phyloP scores from a whole-genome alignment of 306 rosid genomes.

The Pyrus pyrifolia region DNA sequence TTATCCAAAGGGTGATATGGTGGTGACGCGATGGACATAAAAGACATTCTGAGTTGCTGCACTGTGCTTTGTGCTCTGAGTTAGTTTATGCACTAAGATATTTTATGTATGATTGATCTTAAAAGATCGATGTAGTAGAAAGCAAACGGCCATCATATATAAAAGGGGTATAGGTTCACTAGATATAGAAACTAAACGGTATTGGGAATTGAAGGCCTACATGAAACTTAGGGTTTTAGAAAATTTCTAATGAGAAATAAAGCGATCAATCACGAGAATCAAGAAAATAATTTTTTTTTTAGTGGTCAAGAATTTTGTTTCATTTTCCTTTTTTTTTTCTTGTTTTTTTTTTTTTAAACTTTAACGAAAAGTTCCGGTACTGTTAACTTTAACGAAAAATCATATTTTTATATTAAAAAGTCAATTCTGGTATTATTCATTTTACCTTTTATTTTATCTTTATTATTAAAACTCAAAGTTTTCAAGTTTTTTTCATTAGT shows the following conservation, averaged over 20 bases:
- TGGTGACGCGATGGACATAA: background rate
- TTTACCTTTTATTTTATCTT: too few species aligned
- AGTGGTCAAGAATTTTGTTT: background rate
- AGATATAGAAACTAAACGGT: slow-evolving; percentile 11
- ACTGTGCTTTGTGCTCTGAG: background rate
- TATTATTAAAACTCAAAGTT: too few species aligned
- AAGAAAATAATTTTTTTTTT: slow-evolving; percentile 2
- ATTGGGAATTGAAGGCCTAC: slow-evolving; percentile 25
- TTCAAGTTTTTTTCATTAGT: too few species aligned
- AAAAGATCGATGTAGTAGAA: slow-evolving; percentile 6
- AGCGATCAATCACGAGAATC: slow-evolving; percentile 11
- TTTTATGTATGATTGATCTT: too few species aligned
- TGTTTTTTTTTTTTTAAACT: too few species aligned
- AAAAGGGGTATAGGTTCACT: slow-evolving; percentile 1
- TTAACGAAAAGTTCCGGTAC: too few species aligned
- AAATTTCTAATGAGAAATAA: background rate
- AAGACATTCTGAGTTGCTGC: slow-evolving; percentile 16
- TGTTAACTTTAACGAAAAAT: too few species aligned
- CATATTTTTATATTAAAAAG: too few species aligned
- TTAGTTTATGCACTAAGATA: background rate
- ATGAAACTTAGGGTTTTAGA: slow-evolving; percentile 24
- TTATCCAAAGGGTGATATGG: background rate
- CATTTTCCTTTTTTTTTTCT: too few species aligned
- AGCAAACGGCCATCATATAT: slow-evolving; percentile 14
- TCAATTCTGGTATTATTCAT: too few species aligned